Conservation (phyloP, 2,329 filamentous ascomycete species). For the Helicocarpus griseus region DNA sequence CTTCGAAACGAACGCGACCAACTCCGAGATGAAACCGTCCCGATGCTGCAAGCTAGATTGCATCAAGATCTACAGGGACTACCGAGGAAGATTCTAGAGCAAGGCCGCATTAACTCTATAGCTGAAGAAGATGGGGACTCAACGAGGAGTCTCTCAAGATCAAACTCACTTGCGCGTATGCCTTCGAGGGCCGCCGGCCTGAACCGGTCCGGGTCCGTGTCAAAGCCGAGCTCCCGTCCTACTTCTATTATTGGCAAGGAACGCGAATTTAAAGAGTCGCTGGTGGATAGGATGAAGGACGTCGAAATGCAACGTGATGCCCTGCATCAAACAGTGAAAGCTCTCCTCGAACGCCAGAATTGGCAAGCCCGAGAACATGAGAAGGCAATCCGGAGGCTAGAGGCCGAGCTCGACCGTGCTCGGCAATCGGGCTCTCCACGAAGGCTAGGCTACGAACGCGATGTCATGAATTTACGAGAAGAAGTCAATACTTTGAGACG, state of each 20-base stretch:
- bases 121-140: conserved; percentile 46
- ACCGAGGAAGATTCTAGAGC: conserved; percentile 38
- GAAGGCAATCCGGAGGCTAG: conserved; percentile 68
- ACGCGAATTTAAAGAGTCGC: conserved; percentile 55
- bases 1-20: conserved; percentile 75
- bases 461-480: conserved; percentile 67
- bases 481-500: conserved; percentile 78
- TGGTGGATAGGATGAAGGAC: conserved; percentile 77
- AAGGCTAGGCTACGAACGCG: conserved; percentile 70
- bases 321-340: conserved; percentile 76
- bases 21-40: conserved; percentile 77
- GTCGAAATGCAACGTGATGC: conserved; percentile 90
- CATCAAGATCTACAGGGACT: conserved; percentile 74
- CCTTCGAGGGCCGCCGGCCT: conserved; percentile 31
- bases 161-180: conserved; percentile 57
- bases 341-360: conserved; percentile 74
- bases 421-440: conserved; percentile 56
- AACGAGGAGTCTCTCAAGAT: conserved; percentile 48
- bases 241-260: conserved; percentile 43
- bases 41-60: conserved; percentile 66
- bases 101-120: conserved; percentile 49
- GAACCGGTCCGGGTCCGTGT: conserved; percentile 41
- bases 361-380: conserved; percentile 73
- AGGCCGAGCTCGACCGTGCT: conserved; percentile 67
- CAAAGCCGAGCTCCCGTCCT: conserved; percentile 39